These are phyloP conservation scores for Myxozyma neotropica DNA, from an alignment of 805 yeast genomes.

Conservation along the genomic window DNA sequence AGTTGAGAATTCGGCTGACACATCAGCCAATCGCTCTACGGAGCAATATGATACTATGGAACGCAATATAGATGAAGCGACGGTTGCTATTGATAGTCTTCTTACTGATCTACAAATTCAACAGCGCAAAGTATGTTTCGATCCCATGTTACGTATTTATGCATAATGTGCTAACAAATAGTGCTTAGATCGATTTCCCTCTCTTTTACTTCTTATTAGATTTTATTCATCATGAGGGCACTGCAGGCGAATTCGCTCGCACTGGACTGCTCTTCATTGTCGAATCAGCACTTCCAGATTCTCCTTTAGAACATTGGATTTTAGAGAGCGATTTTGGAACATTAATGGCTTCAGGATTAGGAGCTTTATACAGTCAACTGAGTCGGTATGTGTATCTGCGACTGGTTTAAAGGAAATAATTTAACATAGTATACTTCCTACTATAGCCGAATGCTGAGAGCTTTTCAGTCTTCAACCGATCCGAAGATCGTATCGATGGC, in stretches of 20 bases:
- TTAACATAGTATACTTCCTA: background rate
- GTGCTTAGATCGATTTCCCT: conserved; percentile 34
- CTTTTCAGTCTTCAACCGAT: conserved; percentile 29
- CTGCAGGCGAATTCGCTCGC: conserved; percentile 38
- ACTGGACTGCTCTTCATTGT: conserved; percentile 38
- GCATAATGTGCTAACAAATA: no score
- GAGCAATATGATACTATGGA: background rate
- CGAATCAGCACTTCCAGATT: conserved; percentile 32
- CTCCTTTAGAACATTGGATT: conserved; percentile 37
- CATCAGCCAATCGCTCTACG: background rate
- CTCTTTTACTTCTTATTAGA: conserved; percentile 37
- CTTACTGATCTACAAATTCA: conserved; percentile 13
- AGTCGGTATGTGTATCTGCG: conserved; percentile 22
- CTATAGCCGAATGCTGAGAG: conserved; percentile 24
- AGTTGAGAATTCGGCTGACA: background rate
- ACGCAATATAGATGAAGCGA: conserved; percentile 10
- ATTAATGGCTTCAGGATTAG: conserved; percentile 41
- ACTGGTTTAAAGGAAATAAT: background rate
- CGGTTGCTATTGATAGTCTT: conserved; percentile 16
- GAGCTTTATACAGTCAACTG: conserved; percentile 38
- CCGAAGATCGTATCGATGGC: conserved; percentile 34
- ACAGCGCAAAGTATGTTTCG: conserved; percentile 1
- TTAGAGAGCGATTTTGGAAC: conserved; percentile 38
- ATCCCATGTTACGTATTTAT: no score
- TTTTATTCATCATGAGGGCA: conserved; percentile 38